These are phyloP conservation scores for Azolla pinnata DNA, from an alignment of 75 land plant genomes.

Conservation along the genomic window DNA sequence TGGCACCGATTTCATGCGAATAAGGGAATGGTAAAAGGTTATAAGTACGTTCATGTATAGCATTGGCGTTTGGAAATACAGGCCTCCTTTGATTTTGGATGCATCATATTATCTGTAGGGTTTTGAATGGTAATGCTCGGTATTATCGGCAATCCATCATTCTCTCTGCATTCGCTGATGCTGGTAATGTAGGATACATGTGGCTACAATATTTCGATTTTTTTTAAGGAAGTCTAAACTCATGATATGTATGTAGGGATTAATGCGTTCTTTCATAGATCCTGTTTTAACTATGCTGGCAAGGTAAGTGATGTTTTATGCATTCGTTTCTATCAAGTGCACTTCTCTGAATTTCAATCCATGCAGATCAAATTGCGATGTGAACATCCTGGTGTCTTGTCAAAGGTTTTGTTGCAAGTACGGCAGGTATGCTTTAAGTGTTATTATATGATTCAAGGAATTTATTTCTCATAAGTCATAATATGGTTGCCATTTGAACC, in stretches of 20 bases:
- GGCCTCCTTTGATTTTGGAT: conserved; percentile 7
- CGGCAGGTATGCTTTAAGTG: conserved; percentile 75
- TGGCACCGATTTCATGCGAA: conserved; percentile 86
- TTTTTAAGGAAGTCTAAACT: too few relatives aligned
- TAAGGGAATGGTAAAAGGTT: conserved; percentile 55
- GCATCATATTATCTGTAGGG: conserved; percentile 33
- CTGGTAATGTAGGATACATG: conserved; percentile 36
- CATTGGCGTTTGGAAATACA: not conserved
- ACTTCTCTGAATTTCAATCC: not conserved
- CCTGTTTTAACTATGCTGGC: conserved; percentile 64
- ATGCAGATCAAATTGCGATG: conserved; percentile 49
- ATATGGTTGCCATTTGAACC: too few relatives aligned
- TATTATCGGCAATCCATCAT: conserved; percentile 79
- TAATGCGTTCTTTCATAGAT: conserved; percentile 58
- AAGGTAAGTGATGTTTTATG: conserved; percentile 43
- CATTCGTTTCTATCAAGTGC: not conserved
- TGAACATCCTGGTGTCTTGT: conserved; percentile 64
- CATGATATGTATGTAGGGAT: conserved; percentile 37
- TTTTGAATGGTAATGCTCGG: conserved; percentile 68
- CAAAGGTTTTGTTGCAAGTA: conserved; percentile 64
- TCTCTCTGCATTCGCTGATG: conserved; percentile 51
- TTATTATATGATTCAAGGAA: too few relatives aligned
- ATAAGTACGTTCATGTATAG: not conserved
- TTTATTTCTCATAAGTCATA: too few relatives aligned
- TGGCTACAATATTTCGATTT: too few relatives aligned